Percentiles rank a stretch among this genome's conserved stretches.
Evolutionary conservation across 371 early-diverging fungal genomes (phyloP).

Genomic region (Mortierella sp.): DNA sequence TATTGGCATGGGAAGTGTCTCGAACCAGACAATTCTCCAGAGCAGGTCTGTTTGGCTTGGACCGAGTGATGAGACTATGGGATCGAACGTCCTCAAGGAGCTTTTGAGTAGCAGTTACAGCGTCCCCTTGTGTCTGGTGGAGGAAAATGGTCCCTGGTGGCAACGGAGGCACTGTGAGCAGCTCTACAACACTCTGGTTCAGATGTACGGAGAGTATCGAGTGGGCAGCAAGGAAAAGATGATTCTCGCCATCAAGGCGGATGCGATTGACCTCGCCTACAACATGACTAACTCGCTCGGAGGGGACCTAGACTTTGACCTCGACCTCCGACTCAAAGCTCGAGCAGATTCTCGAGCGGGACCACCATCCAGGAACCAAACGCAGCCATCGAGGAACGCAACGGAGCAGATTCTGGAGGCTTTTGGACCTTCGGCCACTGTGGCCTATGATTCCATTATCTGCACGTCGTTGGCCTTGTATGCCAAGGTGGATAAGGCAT

Average conservation of each 20-base stretch:
- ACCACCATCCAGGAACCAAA: conserved; percentile 9
- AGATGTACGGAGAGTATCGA: conserved; percentile 36
- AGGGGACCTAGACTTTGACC: no score
- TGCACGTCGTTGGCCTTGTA: conserved; percentile 46
- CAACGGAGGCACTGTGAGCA: conserved; percentile 28
- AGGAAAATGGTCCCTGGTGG: conserved; percentile 52
- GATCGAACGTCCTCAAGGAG: conserved; percentile 30
- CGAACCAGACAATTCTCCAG: conserved; percentile 32
- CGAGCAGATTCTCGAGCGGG: neutral
- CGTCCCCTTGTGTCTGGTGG: conserved; percentile 50
- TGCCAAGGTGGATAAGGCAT: conserved; percentile 27
- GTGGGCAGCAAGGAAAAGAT: conserved; percentile 34
- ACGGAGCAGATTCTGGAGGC: conserved; percentile 27
- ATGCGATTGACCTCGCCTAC: conserved; percentile 19
- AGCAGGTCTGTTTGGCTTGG: conserved; percentile 29
- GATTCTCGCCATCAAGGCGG: conserved; percentile 34
- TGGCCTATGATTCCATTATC: conserved; percentile 48
- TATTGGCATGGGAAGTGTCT: conserved; percentile 30
- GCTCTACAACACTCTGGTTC: conserved; percentile 26
- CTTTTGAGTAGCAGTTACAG: conserved; percentile 39
- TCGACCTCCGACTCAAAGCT: neutral
- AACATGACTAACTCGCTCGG: neutral
- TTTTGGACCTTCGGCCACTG: conserved; percentile 20
- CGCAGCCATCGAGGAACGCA: conserved; percentile 18
- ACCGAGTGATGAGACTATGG: conserved; percentile 29